Percentiles rank a stretch among this genome's conserved stretches.
Evolutionary conservation across 306 rosid genomes (phyloP).

Genomic region (Rubus idaeus): DNA sequence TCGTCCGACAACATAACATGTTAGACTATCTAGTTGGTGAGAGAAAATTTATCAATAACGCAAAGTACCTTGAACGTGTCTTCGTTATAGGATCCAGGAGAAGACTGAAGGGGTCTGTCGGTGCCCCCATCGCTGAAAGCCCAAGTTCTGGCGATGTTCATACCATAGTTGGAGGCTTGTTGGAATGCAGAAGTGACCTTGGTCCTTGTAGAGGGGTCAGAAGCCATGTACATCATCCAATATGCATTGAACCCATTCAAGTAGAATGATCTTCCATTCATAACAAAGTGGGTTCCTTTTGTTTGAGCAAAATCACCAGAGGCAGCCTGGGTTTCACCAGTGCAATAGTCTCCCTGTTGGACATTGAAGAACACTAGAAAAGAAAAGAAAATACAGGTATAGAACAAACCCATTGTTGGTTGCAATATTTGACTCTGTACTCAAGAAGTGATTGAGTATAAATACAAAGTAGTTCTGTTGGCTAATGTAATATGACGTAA

Average conservation of each 20-base stretch:
- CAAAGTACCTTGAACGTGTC: constrained; percentile 38
- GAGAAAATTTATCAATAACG: not conserved
- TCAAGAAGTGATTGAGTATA: not conserved
- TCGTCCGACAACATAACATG: not conserved
- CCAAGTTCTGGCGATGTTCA: constrained; percentile 56
- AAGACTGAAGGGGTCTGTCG: constrained; percentile 40
- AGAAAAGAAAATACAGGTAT: not conserved
- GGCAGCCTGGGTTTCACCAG: not conserved
- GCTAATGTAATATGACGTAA: not conserved
- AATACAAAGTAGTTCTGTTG: not conserved
- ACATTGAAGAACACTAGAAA: not conserved
- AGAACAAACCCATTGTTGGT: not conserved
- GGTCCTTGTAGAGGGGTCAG: constrained; percentile 42
- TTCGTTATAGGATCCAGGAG: constrained; percentile 52
- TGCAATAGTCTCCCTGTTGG: not conserved
- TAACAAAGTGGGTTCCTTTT: constrained; percentile 37
- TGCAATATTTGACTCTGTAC: not conserved
- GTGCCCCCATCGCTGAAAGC: constrained; percentile 54
- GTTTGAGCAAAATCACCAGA: constrained; percentile 31
- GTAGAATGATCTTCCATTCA: constrained; percentile 33
- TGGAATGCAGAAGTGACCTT: constrained; percentile 48
- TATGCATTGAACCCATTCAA: constrained; percentile 60
- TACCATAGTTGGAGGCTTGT: constrained; percentile 46
- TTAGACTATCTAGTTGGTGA: not conserved
- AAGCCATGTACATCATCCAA: constrained; percentile 58